Evolutionary conservation across 2,329 filamentous ascomycete species (phyloP).

Genomic region (Neofusicoccum ribis): DNA sequence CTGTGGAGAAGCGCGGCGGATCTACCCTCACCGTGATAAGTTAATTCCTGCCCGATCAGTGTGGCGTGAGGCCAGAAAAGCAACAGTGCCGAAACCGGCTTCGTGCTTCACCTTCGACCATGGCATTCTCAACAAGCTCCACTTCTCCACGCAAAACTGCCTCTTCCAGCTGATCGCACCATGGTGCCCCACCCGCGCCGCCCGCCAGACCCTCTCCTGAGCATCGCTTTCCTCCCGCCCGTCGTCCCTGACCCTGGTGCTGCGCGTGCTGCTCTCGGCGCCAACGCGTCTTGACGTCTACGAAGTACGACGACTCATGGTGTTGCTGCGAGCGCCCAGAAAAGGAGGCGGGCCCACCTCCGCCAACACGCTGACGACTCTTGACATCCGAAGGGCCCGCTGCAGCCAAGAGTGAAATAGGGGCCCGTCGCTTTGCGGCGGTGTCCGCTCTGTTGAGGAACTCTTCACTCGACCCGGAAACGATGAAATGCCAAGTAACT

Average conservation of each 20-base stretch:
- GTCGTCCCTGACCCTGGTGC: background rate
- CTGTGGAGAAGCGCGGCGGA: slow-evolving; percentile 10
- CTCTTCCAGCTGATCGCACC: background rate
- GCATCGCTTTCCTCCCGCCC: background rate
- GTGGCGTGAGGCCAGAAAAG: slow-evolving; percentile 9
- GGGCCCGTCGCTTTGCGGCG: background rate
- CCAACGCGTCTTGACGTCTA: background rate
- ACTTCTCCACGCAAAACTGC: slow-evolving; percentile 9
- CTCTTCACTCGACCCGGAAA: no score
- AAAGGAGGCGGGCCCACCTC: background rate
- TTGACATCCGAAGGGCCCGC: background rate
- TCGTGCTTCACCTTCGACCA: background rate
- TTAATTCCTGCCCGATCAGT: background rate
- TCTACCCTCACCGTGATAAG: slow-evolving; percentile 16
- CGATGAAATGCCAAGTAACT: background rate
- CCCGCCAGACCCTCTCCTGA: background rate
- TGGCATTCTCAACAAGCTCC: background rate
- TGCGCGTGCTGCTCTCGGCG: background rate
- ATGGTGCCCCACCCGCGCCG: background rate
- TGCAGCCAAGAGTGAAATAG: background rate
- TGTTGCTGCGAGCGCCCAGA: background rate
- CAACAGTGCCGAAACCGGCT: slow-evolving; percentile 13
- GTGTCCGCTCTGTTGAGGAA: background rate
- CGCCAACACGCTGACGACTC: background rate
- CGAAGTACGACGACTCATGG: background rate